phyloP scores from a whole-genome alignment of 148 eudicot genomes.

The Dysphania ambrosioides region DNA sequence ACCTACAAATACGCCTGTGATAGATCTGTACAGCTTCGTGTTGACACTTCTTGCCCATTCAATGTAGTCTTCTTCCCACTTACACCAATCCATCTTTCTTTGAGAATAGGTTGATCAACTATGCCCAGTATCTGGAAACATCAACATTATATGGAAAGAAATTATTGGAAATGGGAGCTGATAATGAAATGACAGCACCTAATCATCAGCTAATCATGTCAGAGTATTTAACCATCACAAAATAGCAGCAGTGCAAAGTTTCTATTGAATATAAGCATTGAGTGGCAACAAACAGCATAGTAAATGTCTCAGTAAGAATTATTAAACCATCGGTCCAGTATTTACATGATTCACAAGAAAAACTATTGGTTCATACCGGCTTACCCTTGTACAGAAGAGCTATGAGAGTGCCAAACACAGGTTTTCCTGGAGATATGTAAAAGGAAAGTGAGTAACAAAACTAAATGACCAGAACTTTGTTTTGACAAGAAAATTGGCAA shows the following conservation, averaged over 20 bases:
- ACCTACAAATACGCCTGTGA: slow-evolving; percentile 82
- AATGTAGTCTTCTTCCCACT: slow-evolving; percentile 68
- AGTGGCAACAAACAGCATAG: neutral
- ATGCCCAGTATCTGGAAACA: slow-evolving; percentile 68
- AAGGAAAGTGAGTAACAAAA: slow-evolving; percentile 6
- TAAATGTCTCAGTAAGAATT: neutral
- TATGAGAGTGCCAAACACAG: slow-evolving; percentile 89
- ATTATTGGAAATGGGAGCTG: neutral
- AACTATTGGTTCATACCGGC: slow-evolving; percentile 69
- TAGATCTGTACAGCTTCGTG: slow-evolving; percentile 72
- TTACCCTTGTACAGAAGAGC: slow-evolving; percentile 78
- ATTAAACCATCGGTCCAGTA: neutral
- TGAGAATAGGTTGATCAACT: slow-evolving; percentile 83
- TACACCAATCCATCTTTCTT: slow-evolving; percentile 87
- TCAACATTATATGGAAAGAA: neutral
- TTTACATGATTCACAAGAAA: neutral
- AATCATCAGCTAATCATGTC: neutral
- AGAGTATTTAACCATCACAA: too few relatives aligned
- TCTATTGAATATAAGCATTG: neutral
- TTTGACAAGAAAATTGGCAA: neutral
- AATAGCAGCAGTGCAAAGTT: neutral
- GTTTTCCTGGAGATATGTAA: slow-evolving; percentile 60
- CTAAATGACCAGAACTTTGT: neutral
- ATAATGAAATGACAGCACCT: neutral
- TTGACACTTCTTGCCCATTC: slow-evolving; percentile 72